Percentiles rank a stretch among this genome's conserved stretches.
These are phyloP conservation scores for Adiantum capillusveneris DNA, from an alignment of 75 land plant species.

Conservation along the genomic window DNA sequence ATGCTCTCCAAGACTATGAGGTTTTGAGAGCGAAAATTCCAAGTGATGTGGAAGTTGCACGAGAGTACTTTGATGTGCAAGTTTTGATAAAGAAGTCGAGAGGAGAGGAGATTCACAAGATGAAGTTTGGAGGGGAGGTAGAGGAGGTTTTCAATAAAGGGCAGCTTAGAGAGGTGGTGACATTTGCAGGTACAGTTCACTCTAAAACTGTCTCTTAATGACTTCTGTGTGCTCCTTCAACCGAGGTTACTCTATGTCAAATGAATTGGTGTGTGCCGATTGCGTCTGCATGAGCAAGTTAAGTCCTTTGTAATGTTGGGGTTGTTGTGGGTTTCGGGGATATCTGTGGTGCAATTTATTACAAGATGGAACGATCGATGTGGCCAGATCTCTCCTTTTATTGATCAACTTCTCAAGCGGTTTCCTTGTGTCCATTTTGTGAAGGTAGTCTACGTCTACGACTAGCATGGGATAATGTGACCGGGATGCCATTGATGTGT, in stretches of 20 bases:
- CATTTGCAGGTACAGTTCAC: conserved; percentile 37
- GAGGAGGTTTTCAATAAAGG: conserved; percentile 43
- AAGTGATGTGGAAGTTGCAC: conserved; percentile 57
- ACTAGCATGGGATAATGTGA: too few species aligned
- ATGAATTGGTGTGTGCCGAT: background rate
- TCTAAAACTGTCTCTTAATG: too few species aligned
- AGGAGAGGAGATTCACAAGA: conserved; percentile 46
- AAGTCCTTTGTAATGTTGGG: background rate
- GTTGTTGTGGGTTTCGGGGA: conserved; percentile 37
- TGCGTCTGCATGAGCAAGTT: background rate
- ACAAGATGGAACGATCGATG: conserved; percentile 30
- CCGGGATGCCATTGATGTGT: too few species aligned
- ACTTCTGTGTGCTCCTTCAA: too few species aligned
- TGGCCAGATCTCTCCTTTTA: conserved; percentile 29
- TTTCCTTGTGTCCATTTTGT: conserved; percentile 61
- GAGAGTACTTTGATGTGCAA: conserved; percentile 57
- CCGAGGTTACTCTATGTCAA: too few species aligned
- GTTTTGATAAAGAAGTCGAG: conserved; percentile 49
- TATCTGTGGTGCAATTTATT: conserved; percentile 65
- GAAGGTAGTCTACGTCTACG: too few species aligned
- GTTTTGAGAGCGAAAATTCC: conserved; percentile 55
- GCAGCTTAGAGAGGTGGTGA: conserved; percentile 36
- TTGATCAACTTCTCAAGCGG: conserved; percentile 50
- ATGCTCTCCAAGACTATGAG: conserved; percentile 71
- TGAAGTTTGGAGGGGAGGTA: conserved; percentile 54